Percentiles rank a stretch among this genome's conserved stretches.
Evolutionary conservation across 1,139 yeast genomes (phyloP).

Genomic region (Lodderomyces parapsilosis): DNA sequence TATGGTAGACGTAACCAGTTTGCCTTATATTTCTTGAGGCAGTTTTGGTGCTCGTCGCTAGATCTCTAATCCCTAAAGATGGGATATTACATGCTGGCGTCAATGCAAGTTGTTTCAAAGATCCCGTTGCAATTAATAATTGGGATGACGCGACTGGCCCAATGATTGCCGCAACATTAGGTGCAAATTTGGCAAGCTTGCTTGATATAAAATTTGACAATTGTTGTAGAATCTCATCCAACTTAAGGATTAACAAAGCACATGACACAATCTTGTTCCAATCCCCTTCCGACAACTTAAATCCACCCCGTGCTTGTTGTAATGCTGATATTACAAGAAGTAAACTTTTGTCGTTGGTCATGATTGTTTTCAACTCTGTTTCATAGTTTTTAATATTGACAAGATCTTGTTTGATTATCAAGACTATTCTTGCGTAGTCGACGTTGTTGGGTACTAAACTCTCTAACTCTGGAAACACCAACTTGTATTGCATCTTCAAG

Average conservation of each 20-base stretch:
- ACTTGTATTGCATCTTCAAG: constrained; percentile 52
- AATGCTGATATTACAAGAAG: constrained; percentile 75
- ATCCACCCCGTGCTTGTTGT: constrained; percentile 27
- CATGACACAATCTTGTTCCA: constrained; percentile 42
- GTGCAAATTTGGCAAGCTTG: constrained; percentile 64
- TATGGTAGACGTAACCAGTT: constrained; percentile 61
- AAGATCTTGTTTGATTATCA: constrained; percentile 52
- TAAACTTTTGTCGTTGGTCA: constrained; percentile 65
- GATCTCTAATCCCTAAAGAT: constrained; percentile 66
- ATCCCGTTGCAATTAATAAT: constrained; percentile 68
- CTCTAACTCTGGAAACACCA: constrained; percentile 71
- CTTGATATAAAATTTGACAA: constrained; percentile 58
- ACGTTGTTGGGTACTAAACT: constrained; percentile 61
- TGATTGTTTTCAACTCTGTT: constrained; percentile 34
- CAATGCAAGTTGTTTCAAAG: constrained; percentile 62
- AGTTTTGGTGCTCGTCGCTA: constrained; percentile 33
- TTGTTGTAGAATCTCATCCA: constrained; percentile 42
- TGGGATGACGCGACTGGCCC: constrained; percentile 78
- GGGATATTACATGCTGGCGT: constrained; percentile 86
- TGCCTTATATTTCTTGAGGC: constrained; percentile 46
- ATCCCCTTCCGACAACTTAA: constrained; percentile 32
- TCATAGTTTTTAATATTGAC: constrained; percentile 32
- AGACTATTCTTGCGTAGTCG: constrained; percentile 59
- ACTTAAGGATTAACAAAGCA: constrained; percentile 46
- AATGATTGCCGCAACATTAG: constrained; percentile 72